A percentile compares a stretch with the other conserved stretches of the same genome.
phyloP scores from a whole-genome alignment of 1,139 yeast genomes.

The Keqinozyma sinolaborantium region DNA sequence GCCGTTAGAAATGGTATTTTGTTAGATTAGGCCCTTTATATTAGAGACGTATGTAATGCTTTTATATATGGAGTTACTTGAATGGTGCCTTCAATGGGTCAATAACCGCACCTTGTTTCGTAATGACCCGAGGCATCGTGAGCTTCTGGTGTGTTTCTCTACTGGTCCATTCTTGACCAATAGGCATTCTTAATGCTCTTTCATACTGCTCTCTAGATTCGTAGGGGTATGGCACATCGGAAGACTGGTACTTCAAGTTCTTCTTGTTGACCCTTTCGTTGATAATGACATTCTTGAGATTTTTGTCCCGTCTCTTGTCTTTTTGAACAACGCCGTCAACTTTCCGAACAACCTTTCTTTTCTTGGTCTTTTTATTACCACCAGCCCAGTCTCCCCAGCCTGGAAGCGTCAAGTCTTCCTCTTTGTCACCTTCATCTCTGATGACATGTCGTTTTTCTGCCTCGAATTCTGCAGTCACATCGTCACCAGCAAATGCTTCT shows the following conservation, averaged over 20 bases:
- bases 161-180: slow-evolving; percentile 96
- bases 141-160: slow-evolving; percentile 81
- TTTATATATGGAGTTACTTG: slow-evolving; percentile 23
- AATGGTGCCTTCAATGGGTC: slow-evolving; percentile 84
- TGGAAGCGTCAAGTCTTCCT: slow-evolving; percentile 80
- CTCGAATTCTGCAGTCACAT: slow-evolving; percentile 75
- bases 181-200: slow-evolving; percentile 89
- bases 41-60: too few relatives aligned
- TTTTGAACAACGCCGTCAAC: slow-evolving; percentile 69
- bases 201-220: slow-evolving; percentile 94
- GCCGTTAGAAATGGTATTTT: slow-evolving; percentile 74
- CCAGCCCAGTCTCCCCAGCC: slow-evolving; percentile 95
- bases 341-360: slow-evolving; percentile 62
- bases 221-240: slow-evolving; percentile 89
- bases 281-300: slow-evolving; percentile 76
- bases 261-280: slow-evolving; percentile 86
- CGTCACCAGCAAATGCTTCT: slow-evolving; percentile 97
- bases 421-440: slow-evolving; percentile 82
- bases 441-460: slow-evolving; percentile 67
- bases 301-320: slow-evolving; percentile 74
- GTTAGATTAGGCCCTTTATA: slow-evolving; percentile 19
- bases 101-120: slow-evolving; percentile 85
- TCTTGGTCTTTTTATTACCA: slow-evolving; percentile 50
- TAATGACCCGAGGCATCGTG: slow-evolving; percentile 84
- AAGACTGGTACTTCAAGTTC: slow-evolving; percentile 78